Evolutionary conservation across 2,329 filamentous ascomycete genomes (phyloP).

Genomic region (Penicillium sp.): DNA sequence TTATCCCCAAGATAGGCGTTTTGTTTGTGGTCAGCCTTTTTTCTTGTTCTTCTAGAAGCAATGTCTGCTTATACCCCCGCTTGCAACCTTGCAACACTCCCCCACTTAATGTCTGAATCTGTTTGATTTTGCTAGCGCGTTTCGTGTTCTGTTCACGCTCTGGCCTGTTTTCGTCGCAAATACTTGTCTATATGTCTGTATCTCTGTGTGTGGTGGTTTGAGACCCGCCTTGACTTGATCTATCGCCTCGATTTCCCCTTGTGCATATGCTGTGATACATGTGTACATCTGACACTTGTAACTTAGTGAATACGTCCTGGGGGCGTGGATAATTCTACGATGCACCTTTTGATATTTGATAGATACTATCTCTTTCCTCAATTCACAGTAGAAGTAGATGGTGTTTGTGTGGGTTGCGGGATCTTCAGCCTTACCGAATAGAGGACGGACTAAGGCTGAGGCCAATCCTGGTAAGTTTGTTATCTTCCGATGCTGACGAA

Average conservation of each 20-base stretch:
- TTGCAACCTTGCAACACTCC: conserved; percentile 8
- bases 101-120: conserved; percentile 32
- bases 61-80: conserved; percentile 35
- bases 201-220: conserved; percentile 3
- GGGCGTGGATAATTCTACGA: conserved; percentile 24
- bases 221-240: conserved; percentile 13
- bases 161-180: conserved; percentile 6
- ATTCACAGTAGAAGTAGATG: not conserved
- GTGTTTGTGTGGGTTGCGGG: not conserved
- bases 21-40: conserved; percentile 15
- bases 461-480: not conserved
- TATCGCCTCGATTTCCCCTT: conserved; percentile 19
- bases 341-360: not conserved
- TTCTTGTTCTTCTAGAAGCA: conserved; percentile 32
- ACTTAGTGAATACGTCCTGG: conserved; percentile 22
- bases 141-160: conserved; percentile 24
- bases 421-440: not conserved
- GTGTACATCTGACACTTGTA: conserved; percentile 18
- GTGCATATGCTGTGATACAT: conserved; percentile 18
- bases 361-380: not conserved
- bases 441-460: not conserved
- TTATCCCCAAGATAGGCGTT: conserved; percentile 16
- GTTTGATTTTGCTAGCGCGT: conserved; percentile 20
- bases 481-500: not conserved
- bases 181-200: not conserved